phyloP scores from a whole-genome alignment of 495 filamentous ascomycete species.

The Letharia columbiana region DNA sequence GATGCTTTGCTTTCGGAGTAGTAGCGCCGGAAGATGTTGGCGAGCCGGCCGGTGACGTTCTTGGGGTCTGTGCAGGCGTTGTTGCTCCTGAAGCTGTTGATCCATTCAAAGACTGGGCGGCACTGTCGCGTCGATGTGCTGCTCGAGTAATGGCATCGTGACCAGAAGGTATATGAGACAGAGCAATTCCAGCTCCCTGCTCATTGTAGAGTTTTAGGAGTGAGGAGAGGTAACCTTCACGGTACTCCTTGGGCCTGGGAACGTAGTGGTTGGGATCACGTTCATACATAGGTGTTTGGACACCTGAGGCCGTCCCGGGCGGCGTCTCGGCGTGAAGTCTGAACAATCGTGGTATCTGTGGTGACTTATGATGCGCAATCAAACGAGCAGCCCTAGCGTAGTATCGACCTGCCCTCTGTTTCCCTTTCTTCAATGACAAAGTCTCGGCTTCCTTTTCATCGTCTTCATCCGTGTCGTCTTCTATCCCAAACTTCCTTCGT shows the following conservation, averaged over 20 bases:
- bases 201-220: constrained; percentile 67
- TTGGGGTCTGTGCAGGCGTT: constrained; percentile 16
- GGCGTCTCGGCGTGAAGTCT: constrained; percentile 31
- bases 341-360: constrained; percentile 35
- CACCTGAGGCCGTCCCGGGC: constrained; percentile 29
- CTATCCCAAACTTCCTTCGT: constrained; percentile 24
- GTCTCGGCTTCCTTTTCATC: constrained; percentile 10
- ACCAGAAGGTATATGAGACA: constrained; percentile 25
- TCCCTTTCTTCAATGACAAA: not conserved
- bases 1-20: constrained; percentile 38
- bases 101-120: constrained; percentile 6
- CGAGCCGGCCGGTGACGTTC: constrained; percentile 32
- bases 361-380: constrained; percentile 17
- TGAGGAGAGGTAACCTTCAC: constrained; percentile 66
- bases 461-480: constrained; percentile 25
- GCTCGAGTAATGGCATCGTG: constrained; percentile 10
- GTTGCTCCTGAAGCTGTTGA: constrained; percentile 7
- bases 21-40: constrained; percentile 39
- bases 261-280: constrained; percentile 56
- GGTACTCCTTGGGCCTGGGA: constrained; percentile 59
- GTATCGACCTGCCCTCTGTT: constrained; percentile 10
- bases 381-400: constrained; percentile 16
- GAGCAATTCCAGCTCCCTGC: constrained; percentile 25
- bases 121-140: constrained; percentile 8
- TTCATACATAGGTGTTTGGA: constrained; percentile 52